Evolutionary conservation across 805 yeast genomes (phyloP).

Genomic region (Ogataea chonburiensis): DNA sequence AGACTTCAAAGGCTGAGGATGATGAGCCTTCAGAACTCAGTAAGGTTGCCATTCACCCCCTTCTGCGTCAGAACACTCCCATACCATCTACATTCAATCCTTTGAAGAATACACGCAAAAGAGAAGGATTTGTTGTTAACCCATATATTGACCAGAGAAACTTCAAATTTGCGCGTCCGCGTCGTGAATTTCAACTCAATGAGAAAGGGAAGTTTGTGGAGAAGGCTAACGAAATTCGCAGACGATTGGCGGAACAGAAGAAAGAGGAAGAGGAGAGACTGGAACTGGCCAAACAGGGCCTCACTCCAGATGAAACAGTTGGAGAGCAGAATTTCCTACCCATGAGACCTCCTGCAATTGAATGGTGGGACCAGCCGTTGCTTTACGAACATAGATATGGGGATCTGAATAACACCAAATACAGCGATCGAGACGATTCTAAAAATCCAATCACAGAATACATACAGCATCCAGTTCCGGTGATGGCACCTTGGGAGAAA

Average conservation of each 20-base stretch:
- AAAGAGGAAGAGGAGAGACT: constrained; percentile 33
- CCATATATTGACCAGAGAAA: constrained; percentile 35
- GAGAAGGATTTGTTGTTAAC: constrained; percentile 32
- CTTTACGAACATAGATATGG: constrained; percentile 39
- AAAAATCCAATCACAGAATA: constrained; percentile 60
- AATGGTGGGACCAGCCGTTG: constrained; percentile 87
- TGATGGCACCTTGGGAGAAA: constrained; percentile 57
- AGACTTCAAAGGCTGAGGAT: constrained; percentile 5
- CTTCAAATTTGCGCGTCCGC: constrained; percentile 23
- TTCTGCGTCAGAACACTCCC: constrained; percentile 21
- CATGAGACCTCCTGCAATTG: constrained; percentile 58
- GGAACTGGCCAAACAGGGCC: constrained; percentile 37
- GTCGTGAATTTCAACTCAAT: constrained; percentile 50
- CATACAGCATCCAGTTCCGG: constrained; percentile 79
- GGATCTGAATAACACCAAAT: constrained; percentile 35
- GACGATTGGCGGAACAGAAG: constrained; percentile 36
- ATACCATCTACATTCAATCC: constrained; percentile 23
- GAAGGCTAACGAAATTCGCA: constrained; percentile 51
- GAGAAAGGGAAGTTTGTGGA: constrained; percentile 63
- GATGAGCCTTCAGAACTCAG: constrained; percentile 14
- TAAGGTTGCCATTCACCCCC: constrained; percentile 33
- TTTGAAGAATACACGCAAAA: constrained; percentile 20
- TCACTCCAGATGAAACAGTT: constrained; percentile 47
- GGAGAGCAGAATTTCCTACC: constrained; percentile 58
- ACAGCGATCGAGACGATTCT: constrained; percentile 37